Evolutionary conservation across 2,329 filamentous ascomycete species (phyloP).

Genomic region (Verticillium nonalfalfae): DNA sequence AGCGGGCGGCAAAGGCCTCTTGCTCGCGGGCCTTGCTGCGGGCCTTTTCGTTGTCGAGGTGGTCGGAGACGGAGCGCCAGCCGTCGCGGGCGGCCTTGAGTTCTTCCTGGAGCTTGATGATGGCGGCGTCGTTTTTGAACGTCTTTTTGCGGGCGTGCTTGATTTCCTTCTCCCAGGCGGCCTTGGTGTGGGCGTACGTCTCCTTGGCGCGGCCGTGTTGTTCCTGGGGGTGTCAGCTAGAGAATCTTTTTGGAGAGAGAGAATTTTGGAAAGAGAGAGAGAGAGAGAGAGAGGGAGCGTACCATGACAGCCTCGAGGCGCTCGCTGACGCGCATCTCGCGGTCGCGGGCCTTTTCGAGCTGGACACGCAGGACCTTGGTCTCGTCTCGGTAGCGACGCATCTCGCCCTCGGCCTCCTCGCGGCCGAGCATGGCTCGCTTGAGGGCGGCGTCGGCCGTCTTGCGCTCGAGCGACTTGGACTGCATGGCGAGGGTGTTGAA

Average conservation of each 20-base stretch:
- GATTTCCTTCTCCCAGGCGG: conserved; percentile 69
- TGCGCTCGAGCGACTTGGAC: conserved; percentile 56
- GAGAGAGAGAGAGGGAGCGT: too few relatives aligned
- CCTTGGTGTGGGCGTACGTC: conserved; percentile 58
- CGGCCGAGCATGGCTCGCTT: conserved; percentile 61
- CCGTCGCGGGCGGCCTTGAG: conserved; percentile 54
- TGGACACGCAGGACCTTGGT: conserved; percentile 46
- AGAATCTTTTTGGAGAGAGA: too few relatives aligned
- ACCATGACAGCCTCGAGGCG: conserved; percentile 66
- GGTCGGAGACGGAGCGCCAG: conserved; percentile 50
- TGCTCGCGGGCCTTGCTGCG: conserved; percentile 57
- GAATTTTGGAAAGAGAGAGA: too few relatives aligned
- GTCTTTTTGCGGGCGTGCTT: conserved; percentile 64
- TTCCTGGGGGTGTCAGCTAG: conserved; percentile 39
- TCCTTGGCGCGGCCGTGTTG: conserved; percentile 66
- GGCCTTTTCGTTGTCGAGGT: conserved; percentile 57
- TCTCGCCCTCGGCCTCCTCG: conserved; percentile 66
- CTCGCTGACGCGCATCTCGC: conserved; percentile 61
- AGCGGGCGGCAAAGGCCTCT: conserved; percentile 62
- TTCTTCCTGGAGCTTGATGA: conserved; percentile 69
- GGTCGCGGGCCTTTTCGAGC: conserved; percentile 57
- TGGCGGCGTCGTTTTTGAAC: conserved; percentile 65
- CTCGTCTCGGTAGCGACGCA: conserved; percentile 58
- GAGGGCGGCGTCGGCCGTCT: conserved; percentile 58
- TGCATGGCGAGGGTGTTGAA: conserved; percentile 62